Evolutionary conservation across 768 basidiomycete species (phyloP).

Genomic region (Boletales sp.): DNA sequence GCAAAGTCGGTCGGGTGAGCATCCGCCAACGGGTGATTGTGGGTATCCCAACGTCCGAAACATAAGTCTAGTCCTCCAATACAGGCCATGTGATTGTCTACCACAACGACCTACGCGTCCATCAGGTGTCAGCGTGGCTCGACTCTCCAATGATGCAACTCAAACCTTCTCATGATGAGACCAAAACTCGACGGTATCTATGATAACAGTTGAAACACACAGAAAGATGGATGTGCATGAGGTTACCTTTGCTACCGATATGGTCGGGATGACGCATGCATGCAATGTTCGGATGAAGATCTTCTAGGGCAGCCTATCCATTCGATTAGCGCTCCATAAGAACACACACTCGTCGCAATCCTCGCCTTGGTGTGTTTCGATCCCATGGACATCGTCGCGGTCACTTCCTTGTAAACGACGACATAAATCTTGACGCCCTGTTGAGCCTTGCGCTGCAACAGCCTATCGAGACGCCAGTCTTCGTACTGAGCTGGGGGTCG

Average conservation of each 20-base stretch:
- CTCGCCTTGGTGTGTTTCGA: slow-evolving; percentile 78
- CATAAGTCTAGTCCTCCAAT: slow-evolving; percentile 95
- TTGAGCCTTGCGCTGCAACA: slow-evolving; percentile 85
- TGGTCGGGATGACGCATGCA: slow-evolving; percentile 92
- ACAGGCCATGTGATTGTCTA: slow-evolving; percentile 82
- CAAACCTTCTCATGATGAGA: slow-evolving; percentile 83
- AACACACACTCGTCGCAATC: not conserved
- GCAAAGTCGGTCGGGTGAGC: slow-evolving; percentile 84
- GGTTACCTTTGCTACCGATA: slow-evolving; percentile 70
- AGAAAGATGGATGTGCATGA: not conserved
- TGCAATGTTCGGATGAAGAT: slow-evolving; percentile 81
- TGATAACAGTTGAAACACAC: not conserved
- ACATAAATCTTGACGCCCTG: slow-evolving; percentile 91
- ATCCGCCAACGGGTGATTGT: slow-evolving; percentile 87
- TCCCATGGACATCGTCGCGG: slow-evolving; percentile 87
- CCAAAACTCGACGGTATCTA: slow-evolving; percentile 83
- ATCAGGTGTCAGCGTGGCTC: not conserved
- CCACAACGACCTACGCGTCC: slow-evolving; percentile 56
- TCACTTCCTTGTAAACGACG: slow-evolving; percentile 94
- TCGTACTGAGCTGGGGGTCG: slow-evolving; percentile 83
- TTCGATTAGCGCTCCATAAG: not conserved
- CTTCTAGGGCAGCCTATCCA: slow-evolving; percentile 66
- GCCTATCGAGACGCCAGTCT: slow-evolving; percentile 84
- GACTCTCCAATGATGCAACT: not conserved
- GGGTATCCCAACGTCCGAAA: slow-evolving; percentile 96